Conservation (phyloP, 177 flowering plant species). For the Telopea speciosissima region DNA sequence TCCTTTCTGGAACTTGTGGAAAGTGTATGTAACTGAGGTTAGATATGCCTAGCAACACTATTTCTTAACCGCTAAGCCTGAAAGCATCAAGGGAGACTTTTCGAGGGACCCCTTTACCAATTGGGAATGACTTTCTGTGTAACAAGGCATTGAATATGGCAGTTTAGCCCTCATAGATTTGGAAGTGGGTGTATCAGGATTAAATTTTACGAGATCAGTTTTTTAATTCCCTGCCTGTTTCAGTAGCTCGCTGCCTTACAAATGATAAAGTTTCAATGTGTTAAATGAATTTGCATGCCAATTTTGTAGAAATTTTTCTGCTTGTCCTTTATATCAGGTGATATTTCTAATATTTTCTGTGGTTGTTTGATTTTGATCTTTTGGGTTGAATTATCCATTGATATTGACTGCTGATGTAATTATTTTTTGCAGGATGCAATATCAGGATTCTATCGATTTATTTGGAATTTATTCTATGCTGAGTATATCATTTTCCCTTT, state of each 20-base stretch:
- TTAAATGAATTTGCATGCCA: not conserved
- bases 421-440: constrained; percentile 74
- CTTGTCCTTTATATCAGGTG: not conserved
- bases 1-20: too few relatives aligned
- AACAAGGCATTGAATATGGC: not conserved
- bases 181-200: not conserved
- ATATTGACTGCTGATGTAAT: not conserved
- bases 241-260: not conserved
- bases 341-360: not conserved
- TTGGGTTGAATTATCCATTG: not conserved
- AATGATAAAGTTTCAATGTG: not conserved
- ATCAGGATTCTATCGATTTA: constrained; percentile 64
- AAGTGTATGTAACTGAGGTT: too few relatives aligned
- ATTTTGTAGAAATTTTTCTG: not conserved
- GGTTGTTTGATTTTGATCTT: not conserved
- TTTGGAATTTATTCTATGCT: constrained; percentile 91
- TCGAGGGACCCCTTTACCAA: not conserved
- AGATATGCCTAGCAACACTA: too few relatives aligned
- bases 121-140: not conserved
- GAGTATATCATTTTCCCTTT: constrained; percentile 90
- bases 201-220: too few relatives aligned
- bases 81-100: too few relatives aligned
- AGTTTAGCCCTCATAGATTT: not conserved
- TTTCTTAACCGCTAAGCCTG: too few relatives aligned
- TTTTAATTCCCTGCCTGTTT: not conserved